Conservation (phyloP, 352 stramenopile species). For the Phytophthora boehmeriae region DNA sequence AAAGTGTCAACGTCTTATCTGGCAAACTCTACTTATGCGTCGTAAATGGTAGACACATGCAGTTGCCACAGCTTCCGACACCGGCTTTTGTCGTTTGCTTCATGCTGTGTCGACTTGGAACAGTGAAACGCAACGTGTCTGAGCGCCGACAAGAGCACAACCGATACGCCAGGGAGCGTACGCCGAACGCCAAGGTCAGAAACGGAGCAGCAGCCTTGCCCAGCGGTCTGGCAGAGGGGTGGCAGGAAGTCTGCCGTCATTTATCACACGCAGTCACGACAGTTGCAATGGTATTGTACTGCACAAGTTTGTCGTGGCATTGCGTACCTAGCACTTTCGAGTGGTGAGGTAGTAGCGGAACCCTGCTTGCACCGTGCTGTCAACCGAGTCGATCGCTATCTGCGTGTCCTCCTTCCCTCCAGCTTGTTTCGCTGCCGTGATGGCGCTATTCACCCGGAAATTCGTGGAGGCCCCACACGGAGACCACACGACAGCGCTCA, state of each 20-base stretch:
- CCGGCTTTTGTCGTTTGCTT: conserved; percentile 1
- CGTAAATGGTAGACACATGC: background rate
- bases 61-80: background rate
- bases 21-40: background rate
- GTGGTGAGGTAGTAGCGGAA: conserved; percentile 59
- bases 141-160: conserved; percentile 29
- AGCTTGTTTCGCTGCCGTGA: conserved; percentile 43
- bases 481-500: conserved; percentile 57
- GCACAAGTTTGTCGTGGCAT: background rate
- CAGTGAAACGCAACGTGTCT: conserved; percentile 35
- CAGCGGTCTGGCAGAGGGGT: conserved; percentile 8
- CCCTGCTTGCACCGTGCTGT: conserved; percentile 50
- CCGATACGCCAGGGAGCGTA: conserved; percentile 12
- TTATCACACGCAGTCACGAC: background rate
- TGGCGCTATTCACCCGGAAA: conserved; percentile 58
- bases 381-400: conserved; percentile 57
- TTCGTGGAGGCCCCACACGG: conserved; percentile 52
- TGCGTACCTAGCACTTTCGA: conserved; percentile 23
- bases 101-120: background rate
- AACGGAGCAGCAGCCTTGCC: conserved; percentile 16
- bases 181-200: conserved; percentile 8
- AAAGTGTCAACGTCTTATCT: no score
- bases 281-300: background rate
- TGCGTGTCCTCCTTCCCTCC: conserved; percentile 42
- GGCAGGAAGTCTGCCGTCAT: background rate